These are phyloP conservation scores for Gymnopilus junonius DNA, from an alignment of 768 basidiomycete species.

Conservation along the genomic window DNA sequence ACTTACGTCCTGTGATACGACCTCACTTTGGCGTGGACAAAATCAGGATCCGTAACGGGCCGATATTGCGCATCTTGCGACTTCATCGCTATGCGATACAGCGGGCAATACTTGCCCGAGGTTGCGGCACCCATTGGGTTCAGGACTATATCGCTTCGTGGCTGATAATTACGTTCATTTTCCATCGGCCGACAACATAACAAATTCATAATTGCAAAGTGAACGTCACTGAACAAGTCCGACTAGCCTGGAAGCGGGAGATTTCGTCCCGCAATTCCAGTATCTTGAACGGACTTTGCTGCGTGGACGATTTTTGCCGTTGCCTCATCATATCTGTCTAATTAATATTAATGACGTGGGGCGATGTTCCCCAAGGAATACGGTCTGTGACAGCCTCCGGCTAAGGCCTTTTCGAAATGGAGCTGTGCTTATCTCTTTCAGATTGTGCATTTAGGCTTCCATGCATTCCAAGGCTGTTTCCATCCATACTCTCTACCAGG, in stretches of 20 bases:
- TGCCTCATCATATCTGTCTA: neutral
- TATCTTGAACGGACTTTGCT: neutral
- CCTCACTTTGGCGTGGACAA: neutral
- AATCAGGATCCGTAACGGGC: slow-evolving; percentile 3
- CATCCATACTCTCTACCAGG: neutral
- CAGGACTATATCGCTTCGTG: slow-evolving; percentile 16
- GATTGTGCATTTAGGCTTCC: neutral
- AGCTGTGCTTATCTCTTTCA: neutral
- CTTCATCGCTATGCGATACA: slow-evolving; percentile 9
- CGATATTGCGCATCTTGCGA: slow-evolving; percentile 3
- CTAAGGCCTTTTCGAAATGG: neutral
- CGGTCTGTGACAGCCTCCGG: slow-evolving; percentile 3
- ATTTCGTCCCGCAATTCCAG: neutral
- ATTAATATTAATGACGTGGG: neutral
- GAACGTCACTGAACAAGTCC: slow-evolving; percentile 10
- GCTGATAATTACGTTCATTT: slow-evolving; percentile 18
- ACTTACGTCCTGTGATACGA: neutral
- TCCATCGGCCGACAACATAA: slow-evolving; percentile 20
- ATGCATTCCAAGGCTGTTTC: neutral
- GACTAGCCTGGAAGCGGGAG: neutral
- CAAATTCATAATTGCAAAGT: neutral
- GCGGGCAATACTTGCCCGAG: slow-evolving; percentile 7
- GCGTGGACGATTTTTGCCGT: neutral
- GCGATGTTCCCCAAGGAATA: neutral
- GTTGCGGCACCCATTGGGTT: slow-evolving; percentile 16